phyloP scores from a whole-genome alignment of 345 rosid genomes.

The Hevea brasiliensis region DNA sequence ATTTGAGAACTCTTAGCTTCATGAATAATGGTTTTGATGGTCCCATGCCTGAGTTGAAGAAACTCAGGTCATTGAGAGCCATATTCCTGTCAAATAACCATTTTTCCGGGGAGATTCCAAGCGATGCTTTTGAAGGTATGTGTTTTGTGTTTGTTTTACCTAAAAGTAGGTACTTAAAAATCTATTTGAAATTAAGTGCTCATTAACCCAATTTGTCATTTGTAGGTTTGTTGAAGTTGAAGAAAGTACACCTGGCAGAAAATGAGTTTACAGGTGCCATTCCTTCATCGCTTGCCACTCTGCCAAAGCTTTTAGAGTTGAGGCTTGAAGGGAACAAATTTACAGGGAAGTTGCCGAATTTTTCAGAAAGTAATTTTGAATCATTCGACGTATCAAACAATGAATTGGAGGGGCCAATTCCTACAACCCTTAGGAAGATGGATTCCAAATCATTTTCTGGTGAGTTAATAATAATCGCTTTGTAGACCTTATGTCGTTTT shows the following conservation, averaged over 20 bases:
- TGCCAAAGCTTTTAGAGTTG: slow-evolving; percentile 57
- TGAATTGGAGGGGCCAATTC: slow-evolving; percentile 58
- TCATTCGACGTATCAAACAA: slow-evolving; percentile 57
- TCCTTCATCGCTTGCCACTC: slow-evolving; percentile 48
- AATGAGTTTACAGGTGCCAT: slow-evolving; percentile 61
- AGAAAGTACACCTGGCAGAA: slow-evolving; percentile 52
- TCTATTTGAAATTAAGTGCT: too few species aligned
- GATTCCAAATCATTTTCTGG: slow-evolving; percentile 49
- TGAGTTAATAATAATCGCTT: slow-evolving; percentile 20
- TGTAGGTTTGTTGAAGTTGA: slow-evolving; percentile 53
- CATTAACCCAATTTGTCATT: background rate
- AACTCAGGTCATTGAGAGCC: slow-evolving; percentile 51
- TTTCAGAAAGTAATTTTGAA: slow-evolving; percentile 30
- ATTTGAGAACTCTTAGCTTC: slow-evolving; percentile 57
- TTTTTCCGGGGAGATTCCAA: slow-evolving; percentile 56
- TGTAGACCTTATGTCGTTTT: too few species aligned
- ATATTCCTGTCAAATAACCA: slow-evolving; percentile 59
- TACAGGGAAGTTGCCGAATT: slow-evolving; percentile 57
- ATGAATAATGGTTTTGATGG: slow-evolving; percentile 62
- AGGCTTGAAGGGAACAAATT: slow-evolving; percentile 65
- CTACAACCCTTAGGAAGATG: slow-evolving; percentile 40
- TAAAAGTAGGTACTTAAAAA: too few species aligned
- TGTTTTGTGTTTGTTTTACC: too few species aligned
- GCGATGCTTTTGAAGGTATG: slow-evolving; percentile 55
- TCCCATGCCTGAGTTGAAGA: slow-evolving; percentile 52